Evolutionary conservation across 352 stramenopile genomes (phyloP).

Genomic region (Pythium myriotylum): DNA sequence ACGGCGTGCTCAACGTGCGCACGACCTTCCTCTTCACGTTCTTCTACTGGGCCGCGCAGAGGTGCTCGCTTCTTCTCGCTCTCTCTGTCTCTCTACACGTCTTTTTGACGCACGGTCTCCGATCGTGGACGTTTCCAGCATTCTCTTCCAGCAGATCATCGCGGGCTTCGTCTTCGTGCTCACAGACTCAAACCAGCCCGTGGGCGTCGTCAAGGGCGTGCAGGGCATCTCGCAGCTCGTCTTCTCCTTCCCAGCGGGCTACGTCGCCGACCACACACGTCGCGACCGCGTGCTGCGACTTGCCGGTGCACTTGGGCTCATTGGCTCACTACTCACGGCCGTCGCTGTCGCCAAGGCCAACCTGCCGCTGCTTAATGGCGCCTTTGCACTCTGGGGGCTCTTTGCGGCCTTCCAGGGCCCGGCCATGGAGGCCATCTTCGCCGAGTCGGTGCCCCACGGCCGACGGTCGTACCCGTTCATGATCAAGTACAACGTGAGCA

Average conservation of each 20-base stretch:
- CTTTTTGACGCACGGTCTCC: too few relatives aligned
- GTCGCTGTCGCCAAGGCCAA: constrained; percentile 48
- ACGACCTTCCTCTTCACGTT: constrained; percentile 36
- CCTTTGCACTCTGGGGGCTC: constrained; percentile 71
- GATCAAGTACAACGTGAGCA: constrained; percentile 85
- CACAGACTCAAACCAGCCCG: constrained; percentile 72
- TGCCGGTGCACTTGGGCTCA: constrained; percentile 53
- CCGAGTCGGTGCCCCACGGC: constrained; percentile 71
- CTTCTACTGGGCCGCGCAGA: constrained; percentile 28
- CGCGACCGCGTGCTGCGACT: constrained; percentile 71
- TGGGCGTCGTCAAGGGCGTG: constrained; percentile 85
- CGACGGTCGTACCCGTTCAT: constrained; percentile 74
- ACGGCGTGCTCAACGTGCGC: constrained; percentile 29
- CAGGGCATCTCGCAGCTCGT: constrained; percentile 82
- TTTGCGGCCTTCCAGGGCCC: constrained; percentile 72
- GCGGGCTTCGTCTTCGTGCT: constrained; percentile 42
- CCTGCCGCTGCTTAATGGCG: constrained; percentile 54
- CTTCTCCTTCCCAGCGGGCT: constrained; percentile 70
- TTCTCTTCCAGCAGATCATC: constrained; percentile 44
- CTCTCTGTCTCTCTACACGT: too few relatives aligned
- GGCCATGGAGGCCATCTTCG: constrained; percentile 77
- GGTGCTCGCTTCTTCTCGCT: neutral
- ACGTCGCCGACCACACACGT: constrained; percentile 65
- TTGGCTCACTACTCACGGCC: constrained; percentile 52
- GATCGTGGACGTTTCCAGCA: constrained; percentile 28